phyloP scores from a whole-genome alignment of 139 green algal genomes.

The Helicosporidium sp. region DNA sequence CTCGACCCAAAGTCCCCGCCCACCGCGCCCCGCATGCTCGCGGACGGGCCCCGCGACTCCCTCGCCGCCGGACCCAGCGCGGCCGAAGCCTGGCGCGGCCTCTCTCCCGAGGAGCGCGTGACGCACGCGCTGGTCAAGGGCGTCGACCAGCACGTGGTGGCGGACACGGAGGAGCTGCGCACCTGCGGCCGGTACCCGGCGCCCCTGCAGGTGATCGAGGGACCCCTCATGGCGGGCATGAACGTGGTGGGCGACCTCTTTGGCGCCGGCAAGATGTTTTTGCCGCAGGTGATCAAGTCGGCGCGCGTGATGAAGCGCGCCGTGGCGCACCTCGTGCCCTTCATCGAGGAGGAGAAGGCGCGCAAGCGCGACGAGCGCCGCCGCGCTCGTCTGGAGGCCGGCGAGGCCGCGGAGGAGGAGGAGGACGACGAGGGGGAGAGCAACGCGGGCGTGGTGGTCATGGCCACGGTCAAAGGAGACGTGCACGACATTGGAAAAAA shows the following conservation, averaged over 20 bases:
- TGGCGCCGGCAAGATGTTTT: conserved; percentile 95
- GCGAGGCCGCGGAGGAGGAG: too few relatives aligned
- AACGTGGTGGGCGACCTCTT: conserved; percentile 97
- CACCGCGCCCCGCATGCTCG: conserved; percentile 28
- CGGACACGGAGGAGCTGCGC: conserved; percentile 82
- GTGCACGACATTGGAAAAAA: conserved; percentile 99
- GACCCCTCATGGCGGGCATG: conserved; percentile 97
- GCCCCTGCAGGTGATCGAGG: conserved; percentile 89
- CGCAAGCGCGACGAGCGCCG: too few relatives aligned
- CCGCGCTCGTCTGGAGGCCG: too few relatives aligned
- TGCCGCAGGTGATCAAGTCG: conserved; percentile 98
- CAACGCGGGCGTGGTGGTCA: conserved; percentile 77
- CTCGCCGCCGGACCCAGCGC: too few relatives aligned
- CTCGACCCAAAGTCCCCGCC: conserved; percentile 87
- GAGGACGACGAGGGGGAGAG: conserved; percentile 24
- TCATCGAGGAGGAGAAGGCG: conserved; percentile 95
- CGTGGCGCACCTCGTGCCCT: conserved; percentile 89
- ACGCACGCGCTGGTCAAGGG: conserved; percentile 89
- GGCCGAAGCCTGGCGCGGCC: conserved; percentile 53
- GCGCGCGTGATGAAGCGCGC: conserved; percentile 97
- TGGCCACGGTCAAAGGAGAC: conserved; percentile 96
- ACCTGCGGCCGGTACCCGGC: conserved; percentile 42
- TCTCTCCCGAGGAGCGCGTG: conserved; percentile 66
- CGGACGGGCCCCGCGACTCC: neutral
- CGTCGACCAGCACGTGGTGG: conserved; percentile 81